These are phyloP conservation scores for Mariannaea elegans DNA, from an alignment of 2,329 filamentous ascomycete genomes.

Conservation along the genomic window DNA sequence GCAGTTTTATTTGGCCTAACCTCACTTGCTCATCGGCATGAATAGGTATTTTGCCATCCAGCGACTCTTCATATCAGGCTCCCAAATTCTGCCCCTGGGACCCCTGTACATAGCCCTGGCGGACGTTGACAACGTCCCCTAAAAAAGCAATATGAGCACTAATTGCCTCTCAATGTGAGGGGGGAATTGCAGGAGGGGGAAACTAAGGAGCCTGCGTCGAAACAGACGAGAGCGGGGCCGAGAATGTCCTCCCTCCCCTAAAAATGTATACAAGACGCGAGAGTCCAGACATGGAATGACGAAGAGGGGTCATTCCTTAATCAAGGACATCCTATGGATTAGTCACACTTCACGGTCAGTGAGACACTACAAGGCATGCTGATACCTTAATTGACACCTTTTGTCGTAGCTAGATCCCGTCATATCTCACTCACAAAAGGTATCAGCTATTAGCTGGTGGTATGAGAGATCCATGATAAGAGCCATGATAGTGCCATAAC, in stretches of 20 bases:
- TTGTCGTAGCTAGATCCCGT: neutral
- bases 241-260: neutral
- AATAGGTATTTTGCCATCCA: neutral
- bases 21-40: neutral
- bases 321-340: neutral
- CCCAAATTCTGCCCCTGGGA: neutral
- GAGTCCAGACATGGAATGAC: constrained; percentile 1
- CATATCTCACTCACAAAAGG: no score
- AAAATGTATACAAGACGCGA: neutral
- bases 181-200: constrained; percentile 1
- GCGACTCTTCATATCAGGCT: neutral
- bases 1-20: constrained; percentile 8
- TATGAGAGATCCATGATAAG: neutral
- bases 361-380: no score
- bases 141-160: constrained; percentile 1
- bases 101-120: constrained; percentile 5
- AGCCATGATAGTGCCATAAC: no score
- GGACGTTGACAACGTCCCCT: constrained; percentile 1
- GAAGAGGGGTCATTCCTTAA: constrained; percentile 18
- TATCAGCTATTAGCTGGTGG: neutral
- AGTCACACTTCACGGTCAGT: neutral
- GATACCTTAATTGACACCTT: no score
- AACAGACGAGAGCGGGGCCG: constrained; percentile 3
- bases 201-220: neutral
- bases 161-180: neutral